Evolutionary conservation across 1,284 basidiomycete genomes (phyloP).

Genomic region (Acaromyces ingoldii): DNA sequence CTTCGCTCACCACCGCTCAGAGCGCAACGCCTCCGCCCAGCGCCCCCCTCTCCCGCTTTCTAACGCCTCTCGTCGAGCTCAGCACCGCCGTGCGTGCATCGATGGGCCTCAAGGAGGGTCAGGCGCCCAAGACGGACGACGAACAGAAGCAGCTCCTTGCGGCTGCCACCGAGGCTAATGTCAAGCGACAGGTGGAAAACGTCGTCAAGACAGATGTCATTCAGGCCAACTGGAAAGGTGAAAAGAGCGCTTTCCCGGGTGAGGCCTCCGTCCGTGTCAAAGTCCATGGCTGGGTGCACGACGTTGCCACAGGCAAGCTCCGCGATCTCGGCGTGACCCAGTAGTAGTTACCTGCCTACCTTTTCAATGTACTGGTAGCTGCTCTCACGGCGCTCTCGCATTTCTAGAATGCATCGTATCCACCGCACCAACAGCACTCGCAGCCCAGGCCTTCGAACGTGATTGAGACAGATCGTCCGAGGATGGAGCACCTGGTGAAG

Average conservation of each 20-base stretch:
- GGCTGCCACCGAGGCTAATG: slow-evolving; percentile 54
- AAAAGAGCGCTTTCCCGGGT: slow-evolving; percentile 5
- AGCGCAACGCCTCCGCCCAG: slow-evolving; percentile 16
- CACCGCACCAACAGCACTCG: too few species aligned
- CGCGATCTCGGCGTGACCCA: slow-evolving; percentile 19
- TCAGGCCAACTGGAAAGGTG: slow-evolving; percentile 63
- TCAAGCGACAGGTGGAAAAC: slow-evolving; percentile 69
- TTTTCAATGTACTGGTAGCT: too few species aligned
- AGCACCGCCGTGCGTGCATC: slow-evolving; percentile 25
- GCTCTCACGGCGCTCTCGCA: too few species aligned
- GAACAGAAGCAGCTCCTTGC: slow-evolving; percentile 13
- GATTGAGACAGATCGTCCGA: too few species aligned
- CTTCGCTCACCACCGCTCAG: slow-evolving; percentile 41
- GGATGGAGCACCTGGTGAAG: too few species aligned
- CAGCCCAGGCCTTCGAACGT: too few species aligned
- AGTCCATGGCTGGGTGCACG: slow-evolving; percentile 43
- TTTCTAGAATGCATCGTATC: too few species aligned
- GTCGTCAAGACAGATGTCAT: slow-evolving; percentile 65
- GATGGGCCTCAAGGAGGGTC: slow-evolving; percentile 15
- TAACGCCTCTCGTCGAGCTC: slow-evolving; percentile 39
- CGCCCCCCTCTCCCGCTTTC: slow-evolving; percentile 36
- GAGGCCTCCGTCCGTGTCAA: slow-evolving; percentile 21
- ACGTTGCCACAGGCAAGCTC: slow-evolving; percentile 37
- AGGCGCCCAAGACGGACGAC: background rate
- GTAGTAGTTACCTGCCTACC: too few species aligned